Conservation (phyloP, 2,329 filamentous ascomycete genomes). For the Colletotrichum euphorbiae region DNA sequence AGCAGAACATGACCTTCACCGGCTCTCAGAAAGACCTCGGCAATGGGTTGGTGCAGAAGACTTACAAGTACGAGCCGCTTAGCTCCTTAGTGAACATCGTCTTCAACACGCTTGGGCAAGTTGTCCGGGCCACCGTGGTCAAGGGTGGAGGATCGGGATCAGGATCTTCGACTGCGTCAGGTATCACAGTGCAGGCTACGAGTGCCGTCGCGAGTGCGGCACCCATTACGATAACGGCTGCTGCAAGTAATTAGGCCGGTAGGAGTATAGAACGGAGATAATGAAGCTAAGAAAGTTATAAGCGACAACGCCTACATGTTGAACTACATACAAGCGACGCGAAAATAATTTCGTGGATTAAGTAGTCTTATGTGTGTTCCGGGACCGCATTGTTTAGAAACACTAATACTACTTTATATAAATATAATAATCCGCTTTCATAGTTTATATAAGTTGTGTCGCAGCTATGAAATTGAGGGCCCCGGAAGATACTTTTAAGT, state of each 20-base stretch:
- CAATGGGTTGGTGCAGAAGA: conserved; percentile 59
- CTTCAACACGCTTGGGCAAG: conserved; percentile 65
- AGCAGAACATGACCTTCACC: conserved; percentile 68
- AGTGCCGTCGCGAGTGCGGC: conserved; percentile 17
- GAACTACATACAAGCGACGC: too few relatives aligned
- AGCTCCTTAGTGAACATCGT: conserved; percentile 66
- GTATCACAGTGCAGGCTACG: conserved; percentile 20
- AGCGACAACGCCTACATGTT: too few relatives aligned
- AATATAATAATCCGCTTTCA: too few relatives aligned
- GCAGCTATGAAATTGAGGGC: too few relatives aligned
- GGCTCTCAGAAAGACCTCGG: conserved; percentile 47
- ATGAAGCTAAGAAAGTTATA: too few relatives aligned
- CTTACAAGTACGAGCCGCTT: conserved; percentile 62
- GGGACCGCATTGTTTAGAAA: too few relatives aligned
- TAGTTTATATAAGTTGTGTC: too few relatives aligned
- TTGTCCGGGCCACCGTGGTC: conserved; percentile 60
- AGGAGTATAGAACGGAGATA: too few relatives aligned
- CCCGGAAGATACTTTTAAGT: too few relatives aligned
- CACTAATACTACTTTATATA: too few relatives aligned
- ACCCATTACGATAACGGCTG: conserved; percentile 13
- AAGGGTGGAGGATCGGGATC: conserved; percentile 40
- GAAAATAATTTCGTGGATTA: too few relatives aligned
- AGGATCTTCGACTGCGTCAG: conserved; percentile 30
- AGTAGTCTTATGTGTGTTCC: too few relatives aligned
- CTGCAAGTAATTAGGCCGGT: conserved; percentile 6